Percentiles rank a stretch among this genome's conserved stretches.
phyloP scores from a whole-genome alignment of 2,329 filamentous ascomycete species.

The Xylariaceae sp. region DNA sequence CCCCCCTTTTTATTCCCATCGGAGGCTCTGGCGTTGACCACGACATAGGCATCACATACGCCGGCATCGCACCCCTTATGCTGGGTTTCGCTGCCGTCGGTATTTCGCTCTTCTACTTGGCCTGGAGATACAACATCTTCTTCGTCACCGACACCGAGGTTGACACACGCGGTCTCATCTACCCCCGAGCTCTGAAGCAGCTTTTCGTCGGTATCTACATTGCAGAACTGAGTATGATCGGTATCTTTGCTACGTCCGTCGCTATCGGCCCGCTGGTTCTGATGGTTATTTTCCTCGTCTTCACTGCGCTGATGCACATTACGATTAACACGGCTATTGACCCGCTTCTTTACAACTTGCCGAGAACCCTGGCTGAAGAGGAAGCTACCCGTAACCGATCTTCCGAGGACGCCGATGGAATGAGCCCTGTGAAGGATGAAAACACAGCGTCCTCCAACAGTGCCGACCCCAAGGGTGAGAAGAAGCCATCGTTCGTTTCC shows the following conservation, averaged over 20 bases:
- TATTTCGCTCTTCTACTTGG: constrained; percentile 75
- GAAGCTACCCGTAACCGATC: constrained; percentile 29
- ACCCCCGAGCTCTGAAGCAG: constrained; percentile 82
- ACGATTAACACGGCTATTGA: constrained; percentile 66
- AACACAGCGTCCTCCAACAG: constrained; percentile 23
- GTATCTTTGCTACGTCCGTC: constrained; percentile 68
- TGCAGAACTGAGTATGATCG: constrained; percentile 75
- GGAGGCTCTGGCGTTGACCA: constrained; percentile 17
- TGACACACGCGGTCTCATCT: constrained; percentile 83
- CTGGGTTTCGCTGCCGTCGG: constrained; percentile 76
- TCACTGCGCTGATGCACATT: constrained; percentile 71
- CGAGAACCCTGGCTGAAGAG: constrained; percentile 59
- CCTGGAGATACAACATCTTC: constrained; percentile 85
- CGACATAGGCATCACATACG: constrained; percentile 68
- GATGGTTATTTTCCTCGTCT: constrained; percentile 70
- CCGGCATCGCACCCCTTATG: constrained; percentile 79
- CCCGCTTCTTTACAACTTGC: constrained; percentile 73
- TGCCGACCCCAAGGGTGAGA: constrained; percentile 26
- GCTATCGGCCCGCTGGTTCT: constrained; percentile 65
- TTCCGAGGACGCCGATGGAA: constrained; percentile 12
- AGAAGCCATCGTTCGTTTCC: constrained; percentile 53
- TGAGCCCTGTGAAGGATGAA: constrained; percentile 18
- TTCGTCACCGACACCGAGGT: constrained; percentile 78
- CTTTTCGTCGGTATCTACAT: constrained; percentile 81
- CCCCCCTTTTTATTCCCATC: not conserved